Evolutionary conservation across 2,329 filamentous ascomycete species (phyloP), one percentile per base, ranked within the genome.

Genomic region (Fusarium penzigii): DNA sequence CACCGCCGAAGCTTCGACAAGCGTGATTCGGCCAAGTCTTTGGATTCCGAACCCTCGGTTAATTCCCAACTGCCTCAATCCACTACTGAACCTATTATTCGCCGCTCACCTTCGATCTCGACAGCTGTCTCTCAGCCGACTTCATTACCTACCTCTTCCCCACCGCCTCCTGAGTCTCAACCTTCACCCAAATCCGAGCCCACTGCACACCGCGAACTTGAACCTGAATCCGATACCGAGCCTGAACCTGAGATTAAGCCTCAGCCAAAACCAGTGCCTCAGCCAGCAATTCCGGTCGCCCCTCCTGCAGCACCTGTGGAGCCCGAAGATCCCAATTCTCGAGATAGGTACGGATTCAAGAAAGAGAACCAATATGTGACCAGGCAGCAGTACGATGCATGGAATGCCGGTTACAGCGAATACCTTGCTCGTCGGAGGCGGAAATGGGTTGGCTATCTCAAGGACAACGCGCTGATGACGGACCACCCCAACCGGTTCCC

Each of bases 301-400:
- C 38, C 66, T 16, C 40, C 52, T 13, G 46, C 66, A 29, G 59
- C 67, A 29, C 70, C 69, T 5, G 55, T 58, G 2, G 72, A 77
- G 13, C 70, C 75, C 4, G 76, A 83, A 52, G 79, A 81, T 20
- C 76, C 80, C 6, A 70, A 70, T 13, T 68, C 71, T 16, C 85
- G 92, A 48, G 92, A 97, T 69, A 83, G 90, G 14, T 96, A 97
- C 65, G 93, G 93, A 4, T 97, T 97, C 75, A 90, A 91, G 60
- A 97, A 97, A 70, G 82, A 84, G 38, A 93, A 86, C 39, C 87
- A 92, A 59, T 87, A 95, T 65, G 81, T 96, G 56, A 88, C 82
- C 2, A 74, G 86, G 17, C 80, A 88, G 52, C 82, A 92, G 67
- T 96, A 95, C 67, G 90, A 97, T 64, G 75, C 79, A 1, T 97